Conservation (phyloP, 73 alveolate species). For the Uronychia binucleata region DNA sequence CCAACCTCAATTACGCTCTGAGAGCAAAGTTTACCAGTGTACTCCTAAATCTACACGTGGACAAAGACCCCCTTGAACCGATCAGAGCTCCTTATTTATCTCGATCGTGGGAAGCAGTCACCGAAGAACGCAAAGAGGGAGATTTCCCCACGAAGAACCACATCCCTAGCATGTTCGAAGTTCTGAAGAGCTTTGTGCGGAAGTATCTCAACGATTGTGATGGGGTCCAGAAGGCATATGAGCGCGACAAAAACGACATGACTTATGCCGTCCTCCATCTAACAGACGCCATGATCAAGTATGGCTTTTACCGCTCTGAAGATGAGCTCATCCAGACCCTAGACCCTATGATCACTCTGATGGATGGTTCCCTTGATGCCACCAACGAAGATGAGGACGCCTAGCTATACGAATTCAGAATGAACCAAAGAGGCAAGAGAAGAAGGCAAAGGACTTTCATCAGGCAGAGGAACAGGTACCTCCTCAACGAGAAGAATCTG, state of each 20-base stretch:
- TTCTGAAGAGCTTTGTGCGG: conserved; percentile 14
- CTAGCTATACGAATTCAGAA: not conserved
- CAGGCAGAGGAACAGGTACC: conserved; percentile 11
- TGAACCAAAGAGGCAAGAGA: not conserved
- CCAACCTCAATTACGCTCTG: conserved; percentile 10
- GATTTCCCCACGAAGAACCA: conserved; percentile 33
- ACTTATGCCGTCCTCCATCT: conserved; percentile 29
- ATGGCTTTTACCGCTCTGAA: conserved; percentile 30
- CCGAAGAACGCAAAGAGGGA: not conserved
- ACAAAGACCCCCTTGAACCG: conserved; percentile 28
- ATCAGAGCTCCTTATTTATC: conserved; percentile 20
- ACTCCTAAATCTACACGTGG: conserved; percentile 24
- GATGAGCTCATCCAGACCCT: conserved; percentile 35
- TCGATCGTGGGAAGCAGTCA: not conserved
- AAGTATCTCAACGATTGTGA: conserved; percentile 6
- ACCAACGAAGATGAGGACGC: conserved; percentile 11
- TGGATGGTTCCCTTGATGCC: conserved; percentile 43
- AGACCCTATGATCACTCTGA: conserved; percentile 38
- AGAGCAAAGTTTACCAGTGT: conserved; percentile 27
- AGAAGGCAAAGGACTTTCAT: not conserved
- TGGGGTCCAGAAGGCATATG: conserved; percentile 44
- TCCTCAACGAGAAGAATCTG: conserved; percentile 3
- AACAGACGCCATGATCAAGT: conserved; percentile 9
- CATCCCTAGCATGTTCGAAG: conserved; percentile 14
- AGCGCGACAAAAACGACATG: conserved; percentile 30